Evolutionary conservation across 2,329 filamentous ascomycete species (phyloP).

Genomic region (Penicillium sp.): DNA sequence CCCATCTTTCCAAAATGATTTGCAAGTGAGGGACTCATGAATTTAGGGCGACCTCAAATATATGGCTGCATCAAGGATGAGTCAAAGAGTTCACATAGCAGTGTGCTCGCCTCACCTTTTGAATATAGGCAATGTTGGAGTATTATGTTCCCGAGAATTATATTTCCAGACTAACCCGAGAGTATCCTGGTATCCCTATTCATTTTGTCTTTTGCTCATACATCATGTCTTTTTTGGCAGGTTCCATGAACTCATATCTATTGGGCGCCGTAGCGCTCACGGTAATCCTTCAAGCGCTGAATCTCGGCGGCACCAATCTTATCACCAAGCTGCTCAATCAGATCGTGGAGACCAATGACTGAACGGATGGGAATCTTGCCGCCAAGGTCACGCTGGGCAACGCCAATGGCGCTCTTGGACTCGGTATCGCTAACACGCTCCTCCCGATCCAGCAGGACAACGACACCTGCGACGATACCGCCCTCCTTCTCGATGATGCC

Average conservation of each 20-base stretch:
- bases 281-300: constrained; percentile 70
- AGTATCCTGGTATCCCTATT: constrained; percentile 26
- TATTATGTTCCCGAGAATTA: constrained; percentile 1
- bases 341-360: constrained; percentile 71
- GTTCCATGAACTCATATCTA: constrained; percentile 18
- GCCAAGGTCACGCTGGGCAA: constrained; percentile 77
- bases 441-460: constrained; percentile 80
- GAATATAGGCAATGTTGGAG: not conserved
- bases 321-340: constrained; percentile 67
- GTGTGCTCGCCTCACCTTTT: not conserved
- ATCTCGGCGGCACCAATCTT: constrained; percentile 63
- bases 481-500: constrained; percentile 84
- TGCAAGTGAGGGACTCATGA: not conserved
- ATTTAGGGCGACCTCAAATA: not conserved
- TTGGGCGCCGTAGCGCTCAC: constrained; percentile 47
- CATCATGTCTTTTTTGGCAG: constrained; percentile 17
- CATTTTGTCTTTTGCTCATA: constrained; percentile 23
- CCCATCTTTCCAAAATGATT: not conserved
- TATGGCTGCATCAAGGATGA: not conserved
- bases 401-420: constrained; percentile 75
- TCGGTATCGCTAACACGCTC: constrained; percentile 62
- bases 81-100: not conserved
- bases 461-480: constrained; percentile 78
- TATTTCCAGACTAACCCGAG: constrained; percentile 11
- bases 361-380: constrained; percentile 70